These are phyloP conservation scores for Cryptosporidium baileyi DNA, from an alignment of 169 alveolate genomes.

Conservation along the genomic window DNA sequence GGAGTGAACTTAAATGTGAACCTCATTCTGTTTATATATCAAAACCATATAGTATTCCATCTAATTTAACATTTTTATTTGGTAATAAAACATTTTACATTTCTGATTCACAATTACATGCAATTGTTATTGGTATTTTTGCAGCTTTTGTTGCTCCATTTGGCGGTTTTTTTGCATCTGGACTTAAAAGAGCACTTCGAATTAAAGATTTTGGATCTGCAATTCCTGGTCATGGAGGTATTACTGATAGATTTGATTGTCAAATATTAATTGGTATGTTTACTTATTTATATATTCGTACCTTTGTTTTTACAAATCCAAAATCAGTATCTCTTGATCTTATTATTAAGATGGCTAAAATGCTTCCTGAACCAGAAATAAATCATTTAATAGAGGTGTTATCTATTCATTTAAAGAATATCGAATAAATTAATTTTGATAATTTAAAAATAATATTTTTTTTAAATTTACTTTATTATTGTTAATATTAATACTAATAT, in stretches of 20 bases:
- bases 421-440: background rate
- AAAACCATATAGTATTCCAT: slow-evolving; percentile 70
- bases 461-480: background rate
- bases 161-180: slow-evolving; percentile 99
- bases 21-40: slow-evolving; percentile 69
- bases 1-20: slow-evolving; percentile 75
- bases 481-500: background rate
- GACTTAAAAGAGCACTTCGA: slow-evolving; percentile 97
- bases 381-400: slow-evolving; percentile 20
- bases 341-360: slow-evolving; percentile 28
- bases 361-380: slow-evolving; percentile 65
- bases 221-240: slow-evolving; percentile 99
- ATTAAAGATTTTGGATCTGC: slow-evolving; percentile 97
- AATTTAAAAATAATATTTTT: background rate
- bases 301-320: slow-evolving; percentile 57
- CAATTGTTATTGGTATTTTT: slow-evolving; percentile 91
- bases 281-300: slow-evolving; percentile 80
- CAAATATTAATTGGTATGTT: slow-evolving; percentile 90
- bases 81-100: slow-evolving; percentile 50
- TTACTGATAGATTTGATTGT: slow-evolving; percentile 98
- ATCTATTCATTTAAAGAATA: background rate
- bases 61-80: slow-evolving; percentile 2
- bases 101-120: slow-evolving; percentile 86
- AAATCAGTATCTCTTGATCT: slow-evolving; percentile 61
- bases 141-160: slow-evolving; percentile 98